Evolutionary conservation across 1,284 basidiomycete species (phyloP).

Genomic region (Puccinia coronata): DNA sequence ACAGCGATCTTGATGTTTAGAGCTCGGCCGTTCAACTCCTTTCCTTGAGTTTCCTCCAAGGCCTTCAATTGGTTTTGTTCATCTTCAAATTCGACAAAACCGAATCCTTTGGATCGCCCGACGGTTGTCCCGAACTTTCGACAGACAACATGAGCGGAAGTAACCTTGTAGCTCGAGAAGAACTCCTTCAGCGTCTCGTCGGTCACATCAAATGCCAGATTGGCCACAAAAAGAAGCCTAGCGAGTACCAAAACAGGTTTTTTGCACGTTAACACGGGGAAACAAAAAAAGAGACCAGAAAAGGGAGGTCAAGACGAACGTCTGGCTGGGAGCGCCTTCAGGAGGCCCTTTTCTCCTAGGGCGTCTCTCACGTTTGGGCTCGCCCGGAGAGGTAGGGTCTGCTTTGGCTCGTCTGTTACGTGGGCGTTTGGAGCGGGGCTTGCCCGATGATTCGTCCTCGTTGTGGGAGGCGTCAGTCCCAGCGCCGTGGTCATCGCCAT

Average conservation of each 20-base stretch:
- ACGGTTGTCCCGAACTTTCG: slow-evolving; percentile 73
- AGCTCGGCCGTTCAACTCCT: slow-evolving; percentile 64
- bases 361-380: slow-evolving; percentile 2
- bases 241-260: background rate
- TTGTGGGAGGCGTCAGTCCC: slow-evolving; percentile 14
- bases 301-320: background rate
- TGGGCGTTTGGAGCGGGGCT: background rate
- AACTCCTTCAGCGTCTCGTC: slow-evolving; percentile 73
- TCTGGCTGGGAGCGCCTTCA: slow-evolving; percentile 41
- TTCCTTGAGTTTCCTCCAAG: slow-evolving; percentile 73
- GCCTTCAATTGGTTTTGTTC: slow-evolving; percentile 83
- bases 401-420: slow-evolving; percentile 17
- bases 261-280: background rate
- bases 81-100: slow-evolving; percentile 84
- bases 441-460: background rate
- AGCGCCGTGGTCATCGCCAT: slow-evolving; percentile 66
- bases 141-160: slow-evolving; percentile 80
- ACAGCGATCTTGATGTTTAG: slow-evolving; percentile 53
- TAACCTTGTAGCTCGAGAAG: slow-evolving; percentile 77
- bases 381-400: background rate
- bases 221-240: slow-evolving; percentile 83
- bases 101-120: slow-evolving; percentile 84
- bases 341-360: slow-evolving; percentile 30
- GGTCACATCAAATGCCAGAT: slow-evolving; percentile 86
- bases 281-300: background rate